These are phyloP conservation scores for Lepraria neglecta DNA, from an alignment of 495 filamentous ascomycete genomes.

Conservation along the genomic window DNA sequence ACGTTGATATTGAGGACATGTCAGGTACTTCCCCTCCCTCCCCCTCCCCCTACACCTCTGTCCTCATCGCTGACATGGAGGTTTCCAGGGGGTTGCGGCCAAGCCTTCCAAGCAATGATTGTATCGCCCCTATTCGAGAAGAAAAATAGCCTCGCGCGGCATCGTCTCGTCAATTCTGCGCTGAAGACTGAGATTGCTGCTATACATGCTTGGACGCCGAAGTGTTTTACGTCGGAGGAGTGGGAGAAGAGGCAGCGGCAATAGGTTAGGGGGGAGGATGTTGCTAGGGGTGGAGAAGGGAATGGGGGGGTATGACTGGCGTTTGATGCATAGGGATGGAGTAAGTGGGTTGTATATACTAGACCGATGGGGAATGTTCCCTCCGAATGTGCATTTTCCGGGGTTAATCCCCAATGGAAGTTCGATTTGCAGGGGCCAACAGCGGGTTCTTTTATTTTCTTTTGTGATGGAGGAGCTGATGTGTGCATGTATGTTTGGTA, in stretches of 20 bases:
- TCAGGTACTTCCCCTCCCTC: constrained; percentile 58
- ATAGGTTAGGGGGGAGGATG: background rate
- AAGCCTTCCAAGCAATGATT: constrained; percentile 87
- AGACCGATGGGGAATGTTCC: background rate
- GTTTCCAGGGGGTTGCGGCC: constrained; percentile 77
- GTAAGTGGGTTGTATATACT: background rate
- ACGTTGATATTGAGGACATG: constrained; percentile 90
- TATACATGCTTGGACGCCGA: constrained; percentile 98
- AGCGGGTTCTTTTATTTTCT: too few species aligned
- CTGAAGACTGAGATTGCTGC: constrained; percentile 88
- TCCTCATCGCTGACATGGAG: background rate
- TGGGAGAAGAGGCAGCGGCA: constrained; percentile 63
- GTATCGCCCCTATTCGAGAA: constrained; percentile 82
- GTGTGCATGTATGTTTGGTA: too few species aligned
- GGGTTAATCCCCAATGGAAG: too few species aligned
- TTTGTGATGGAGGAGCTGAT: too few species aligned
- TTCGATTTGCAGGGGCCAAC: too few species aligned
- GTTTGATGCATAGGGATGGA: constrained; percentile 6
- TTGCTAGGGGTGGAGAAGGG: too few species aligned
- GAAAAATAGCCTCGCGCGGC: constrained; percentile 79
- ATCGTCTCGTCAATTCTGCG: constrained; percentile 80
- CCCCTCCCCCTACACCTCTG: background rate
- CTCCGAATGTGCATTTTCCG: too few species aligned
- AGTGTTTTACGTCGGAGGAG: constrained; percentile 92
- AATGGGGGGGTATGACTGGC: background rate